Percentiles rank a stretch among this genome's conserved stretches.
These are phyloP conservation scores for Pythium pyrilobum DNA, from an alignment of 352 stramenopile genomes.

Conservation along the genomic window DNA sequence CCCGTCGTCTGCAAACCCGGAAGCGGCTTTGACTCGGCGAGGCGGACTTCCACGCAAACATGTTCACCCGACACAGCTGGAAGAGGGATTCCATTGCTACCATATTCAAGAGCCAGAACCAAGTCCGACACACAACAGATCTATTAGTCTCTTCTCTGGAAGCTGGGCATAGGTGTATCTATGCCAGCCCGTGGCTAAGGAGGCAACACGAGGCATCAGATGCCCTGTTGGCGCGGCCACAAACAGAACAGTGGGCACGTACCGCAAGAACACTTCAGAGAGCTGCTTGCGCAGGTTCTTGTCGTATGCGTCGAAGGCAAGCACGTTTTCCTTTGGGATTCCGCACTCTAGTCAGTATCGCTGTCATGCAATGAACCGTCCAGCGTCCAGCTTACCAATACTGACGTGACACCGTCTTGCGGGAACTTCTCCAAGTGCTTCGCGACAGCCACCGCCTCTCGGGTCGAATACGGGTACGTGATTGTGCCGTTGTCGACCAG, in stretches of 20 bases:
- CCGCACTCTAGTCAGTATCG: neutral
- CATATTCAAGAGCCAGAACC: slow-evolving; percentile 6
- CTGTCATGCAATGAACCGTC: neutral
- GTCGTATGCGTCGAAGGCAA: slow-evolving; percentile 92
- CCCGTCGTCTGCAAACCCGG: slow-evolving; percentile 27
- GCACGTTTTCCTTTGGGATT: slow-evolving; percentile 86
- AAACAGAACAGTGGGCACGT: neutral
- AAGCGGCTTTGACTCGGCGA: slow-evolving; percentile 34
- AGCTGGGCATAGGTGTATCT: too few relatives aligned
- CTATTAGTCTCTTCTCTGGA: slow-evolving; percentile 13
- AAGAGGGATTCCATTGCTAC: slow-evolving; percentile 62
- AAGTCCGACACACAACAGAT: slow-evolving; percentile 9
- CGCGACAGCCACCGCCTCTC: slow-evolving; percentile 92
- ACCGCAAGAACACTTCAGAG: slow-evolving; percentile 67
- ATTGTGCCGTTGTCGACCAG: slow-evolving; percentile 87
- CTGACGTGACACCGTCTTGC: slow-evolving; percentile 81
- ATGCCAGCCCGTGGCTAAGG: slow-evolving; percentile 21
- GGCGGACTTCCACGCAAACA: slow-evolving; percentile 30
- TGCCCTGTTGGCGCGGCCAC: neutral
- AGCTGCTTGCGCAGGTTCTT: slow-evolving; percentile 64
- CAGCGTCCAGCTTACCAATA: slow-evolving; percentile 34
- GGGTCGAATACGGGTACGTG: slow-evolving; percentile 92
- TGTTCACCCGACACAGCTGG: slow-evolving; percentile 24
- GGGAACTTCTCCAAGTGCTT: slow-evolving; percentile 93
- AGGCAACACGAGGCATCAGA: slow-evolving; percentile 15